Evolutionary conservation across 2,329 filamentous ascomycete genomes (phyloP).

Genomic region (Pleoardoris graminearum): DNA sequence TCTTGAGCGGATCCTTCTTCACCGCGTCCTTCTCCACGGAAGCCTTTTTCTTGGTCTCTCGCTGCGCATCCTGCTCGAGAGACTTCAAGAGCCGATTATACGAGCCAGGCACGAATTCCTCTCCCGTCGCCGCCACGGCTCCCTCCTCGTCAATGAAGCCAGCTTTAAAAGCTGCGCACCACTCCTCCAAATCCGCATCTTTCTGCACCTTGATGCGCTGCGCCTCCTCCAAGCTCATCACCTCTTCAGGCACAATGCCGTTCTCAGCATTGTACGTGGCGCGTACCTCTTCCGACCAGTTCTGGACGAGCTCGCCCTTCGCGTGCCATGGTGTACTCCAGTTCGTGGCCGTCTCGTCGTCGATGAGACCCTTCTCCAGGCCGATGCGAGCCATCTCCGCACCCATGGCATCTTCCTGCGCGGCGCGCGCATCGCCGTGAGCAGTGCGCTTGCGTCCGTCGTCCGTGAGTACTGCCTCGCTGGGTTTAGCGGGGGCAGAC

Average conservation of each 20-base stretch:
- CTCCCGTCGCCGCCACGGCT: conserved; percentile 1
- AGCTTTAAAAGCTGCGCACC: conserved; percentile 18
- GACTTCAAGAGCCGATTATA: not conserved
- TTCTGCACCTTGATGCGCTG: conserved; percentile 12
- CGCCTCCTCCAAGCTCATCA: conserved; percentile 19
- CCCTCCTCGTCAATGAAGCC: conserved; percentile 27
- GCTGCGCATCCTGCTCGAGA: not conserved
- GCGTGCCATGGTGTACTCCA: conserved; percentile 19
- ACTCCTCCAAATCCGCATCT: conserved; percentile 17
- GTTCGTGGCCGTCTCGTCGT: conserved; percentile 15
- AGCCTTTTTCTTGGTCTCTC: not conserved
- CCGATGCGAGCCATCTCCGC: conserved; percentile 14
- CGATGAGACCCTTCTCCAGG: conserved; percentile 14
- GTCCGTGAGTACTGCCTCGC: not conserved
- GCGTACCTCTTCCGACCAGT: conserved; percentile 21
- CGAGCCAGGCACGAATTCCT: not conserved
- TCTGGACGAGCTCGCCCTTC: conserved; percentile 11
- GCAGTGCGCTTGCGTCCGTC: conserved; percentile 7
- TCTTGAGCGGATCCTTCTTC: conserved; percentile 1
- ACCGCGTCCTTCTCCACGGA: not conserved
- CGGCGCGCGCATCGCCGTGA: conserved; percentile 24
- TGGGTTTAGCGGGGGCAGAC: not conserved
- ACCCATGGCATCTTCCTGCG: conserved; percentile 19
- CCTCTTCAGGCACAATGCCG: conserved; percentile 7
- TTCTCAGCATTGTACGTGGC: conserved; percentile 14